Base-by-base conservation (phyloP, 2,329 filamentous ascomycete species). In the Corniculantispora saksenae region DNA sequence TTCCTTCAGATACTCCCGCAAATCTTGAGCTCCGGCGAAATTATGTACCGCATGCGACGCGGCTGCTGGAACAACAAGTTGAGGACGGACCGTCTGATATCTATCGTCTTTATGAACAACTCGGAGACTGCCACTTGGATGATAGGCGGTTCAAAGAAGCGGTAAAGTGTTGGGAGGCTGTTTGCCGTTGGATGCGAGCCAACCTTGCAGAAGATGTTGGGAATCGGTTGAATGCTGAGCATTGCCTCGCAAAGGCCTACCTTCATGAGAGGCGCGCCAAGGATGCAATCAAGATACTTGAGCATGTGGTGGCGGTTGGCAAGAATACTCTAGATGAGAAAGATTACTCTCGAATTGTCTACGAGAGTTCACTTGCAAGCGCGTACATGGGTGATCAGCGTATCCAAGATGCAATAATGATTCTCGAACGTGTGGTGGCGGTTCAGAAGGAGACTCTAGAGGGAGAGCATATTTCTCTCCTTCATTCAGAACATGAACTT, bases 301-400 rank as follows among this genome's bases (percentile, higher is more conserved):
- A 62, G 48, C 60, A 62, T 43, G 60, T 65, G 8, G 63, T 65
- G 43, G 55, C 47, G 23, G 32, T 65, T 35, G 5, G 25, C 8
- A 27, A 61, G 58, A 35, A 21, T 23, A 61, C 23, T 19, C 43
- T 61, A 38, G 43, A 19, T 43, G 27, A 50, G 23, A 29, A 19
- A 5, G 23, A 61, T 29, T 45, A 6, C 13, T 9, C 1, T 32
- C 63, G 47, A 48, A 56, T 65, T 21, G 10, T 17, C 8, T 65
- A 56, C 4, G 45, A 65, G 25, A 32, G 47, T 32, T 56, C 9
- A 15, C 63, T 65, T 38, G 63, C 48, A 47, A 23, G 12, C 8
- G 63, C 57, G 8, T 63, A 63, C 43, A 35, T 43, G 10, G 23
- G 9, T n/a, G 53, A 63, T 27, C 29, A 29, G 23, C 50, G 35